Evolutionary conservation across 495 filamentous ascomycete genomes (phyloP), one percentile per base, ranked within the genome.

Genomic region (Rhizodiscina lignyota): DNA sequence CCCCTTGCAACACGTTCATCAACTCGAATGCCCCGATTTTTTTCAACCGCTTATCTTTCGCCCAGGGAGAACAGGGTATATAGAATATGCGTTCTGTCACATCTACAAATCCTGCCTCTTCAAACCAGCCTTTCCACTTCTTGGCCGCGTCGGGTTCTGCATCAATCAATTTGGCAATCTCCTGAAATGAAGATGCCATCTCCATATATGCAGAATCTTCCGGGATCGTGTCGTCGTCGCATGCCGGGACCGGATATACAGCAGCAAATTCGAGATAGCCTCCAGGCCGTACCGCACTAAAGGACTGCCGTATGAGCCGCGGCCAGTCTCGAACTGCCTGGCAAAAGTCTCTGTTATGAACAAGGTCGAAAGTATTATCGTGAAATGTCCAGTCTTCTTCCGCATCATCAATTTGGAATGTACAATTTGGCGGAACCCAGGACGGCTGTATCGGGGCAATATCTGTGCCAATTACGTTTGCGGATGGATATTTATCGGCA

Each of bases 381-480:
- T 26, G n/a, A 21, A 36, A 36, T 11, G 34, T 36, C 34, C 34
- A 36, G 18, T 36, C 34, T n/a, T n/a, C 10, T n/a, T 36, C 34
- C 5, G 34, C 34, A 18, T 36, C 34, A n/a, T 36, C 34, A 18
- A 36, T 36, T 26, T 36, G 11, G 34, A 36, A 36, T 18, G n/a
- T 18, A 21, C 34, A 36, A n/a, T 36, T 36, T 4, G 17, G 34
- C 2, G 34, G 34, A 12, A 36, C 34, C 34, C 32, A 16, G 32
- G 4, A 12, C 21, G 73, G 74, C 43, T 79, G 74, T 15, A 75
- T 71, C 12, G 72, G 68, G 2, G 68, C 72, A 13, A 80, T 59
- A 41, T 78, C 74, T 5, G 64, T 70, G 30, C 76, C 76, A 38
- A 61, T 67, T 33, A 79, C 67, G 28, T 61, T 53, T 17, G 68